These are phyloP conservation scores for Tylopilus vinaceipallidus DNA, from an alignment of 768 basidiomycete species.

Conservation along the genomic window DNA sequence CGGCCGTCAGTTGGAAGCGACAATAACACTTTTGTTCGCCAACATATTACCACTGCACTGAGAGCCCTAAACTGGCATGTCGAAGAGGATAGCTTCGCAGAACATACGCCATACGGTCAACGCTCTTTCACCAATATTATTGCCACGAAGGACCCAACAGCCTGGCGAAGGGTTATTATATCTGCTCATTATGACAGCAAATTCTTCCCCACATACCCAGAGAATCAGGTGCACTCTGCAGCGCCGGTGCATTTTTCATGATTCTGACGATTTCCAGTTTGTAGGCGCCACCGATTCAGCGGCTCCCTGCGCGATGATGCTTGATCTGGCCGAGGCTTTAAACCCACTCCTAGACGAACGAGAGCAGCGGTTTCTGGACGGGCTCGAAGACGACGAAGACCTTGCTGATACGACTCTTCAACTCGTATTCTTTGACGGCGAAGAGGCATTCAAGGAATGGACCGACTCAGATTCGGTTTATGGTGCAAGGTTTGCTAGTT, in stretches of 20 bases:
- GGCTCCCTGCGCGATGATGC: constrained; percentile 90
- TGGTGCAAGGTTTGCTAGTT: constrained; percentile 70
- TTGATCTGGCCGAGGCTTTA: constrained; percentile 86
- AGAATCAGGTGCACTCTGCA: constrained; percentile 61
- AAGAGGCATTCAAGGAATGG: constrained; percentile 94
- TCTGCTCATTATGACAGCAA: constrained; percentile 95
- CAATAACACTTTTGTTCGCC: constrained; percentile 78
- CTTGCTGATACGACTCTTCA: constrained; percentile 83
- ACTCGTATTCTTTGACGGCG: constrained; percentile 94
- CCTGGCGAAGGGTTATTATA: constrained; percentile 77
- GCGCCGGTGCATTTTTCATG: neutral
- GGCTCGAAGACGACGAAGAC: constrained; percentile 69
- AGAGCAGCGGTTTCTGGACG: constrained; percentile 51
- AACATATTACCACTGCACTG: constrained; percentile 76
- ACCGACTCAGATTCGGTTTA: constrained; percentile 89
- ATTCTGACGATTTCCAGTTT: constrained; percentile 54
- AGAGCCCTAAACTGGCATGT: constrained; percentile 80
- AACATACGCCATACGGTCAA: constrained; percentile 74
- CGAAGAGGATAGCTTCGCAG: constrained; percentile 81
- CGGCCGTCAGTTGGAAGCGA: constrained; percentile 55
- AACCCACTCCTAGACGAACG: constrained; percentile 68
- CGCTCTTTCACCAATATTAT: constrained; percentile 87
- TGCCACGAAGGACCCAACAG: constrained; percentile 90
- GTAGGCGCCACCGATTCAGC: constrained; percentile 97
- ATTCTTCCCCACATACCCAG: constrained; percentile 68